Evolutionary conservation across 164 flowering plant genomes (phyloP).

Genomic region (Buxus sempervirens): DNA sequence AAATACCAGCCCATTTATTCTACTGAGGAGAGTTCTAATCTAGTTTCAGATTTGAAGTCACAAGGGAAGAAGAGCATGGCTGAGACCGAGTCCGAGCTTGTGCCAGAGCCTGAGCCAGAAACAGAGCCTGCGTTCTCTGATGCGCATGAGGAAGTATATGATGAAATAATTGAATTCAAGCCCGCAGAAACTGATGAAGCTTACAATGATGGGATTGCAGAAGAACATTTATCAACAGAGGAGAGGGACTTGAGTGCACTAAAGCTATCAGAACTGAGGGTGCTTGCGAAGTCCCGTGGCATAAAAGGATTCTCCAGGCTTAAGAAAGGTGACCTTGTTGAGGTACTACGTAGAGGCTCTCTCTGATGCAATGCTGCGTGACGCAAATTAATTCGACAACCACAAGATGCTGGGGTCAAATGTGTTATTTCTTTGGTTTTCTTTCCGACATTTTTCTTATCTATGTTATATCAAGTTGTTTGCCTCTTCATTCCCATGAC

Average conservation of each 20-base stretch:
- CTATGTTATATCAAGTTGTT: neutral
- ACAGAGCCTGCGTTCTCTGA: conserved; percentile 26
- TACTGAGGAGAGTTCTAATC: conserved; percentile 22
- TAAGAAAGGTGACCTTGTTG: conserved; percentile 74
- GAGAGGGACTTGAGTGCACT: conserved; percentile 43
- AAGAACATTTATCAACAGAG: conserved; percentile 19
- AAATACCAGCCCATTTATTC: conserved; percentile 49
- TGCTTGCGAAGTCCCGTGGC: conserved; percentile 82
- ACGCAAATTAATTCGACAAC: neutral
- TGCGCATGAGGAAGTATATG: conserved; percentile 22
- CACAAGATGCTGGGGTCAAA: neutral
- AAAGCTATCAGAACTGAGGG: conserved; percentile 69
- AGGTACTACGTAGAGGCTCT: conserved; percentile 40
- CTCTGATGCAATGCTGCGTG: conserved; percentile 17
- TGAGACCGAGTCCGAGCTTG: conserved; percentile 25
- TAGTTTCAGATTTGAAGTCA: conserved; percentile 18
- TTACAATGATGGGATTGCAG: conserved; percentile 26
- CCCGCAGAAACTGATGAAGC: conserved; percentile 35
- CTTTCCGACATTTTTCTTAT: neutral
- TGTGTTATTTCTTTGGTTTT: neutral
- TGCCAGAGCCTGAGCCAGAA: conserved; percentile 17
- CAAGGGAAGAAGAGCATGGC: conserved; percentile 24
- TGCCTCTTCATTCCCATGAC: too few species aligned
- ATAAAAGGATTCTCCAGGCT: conserved; percentile 80
- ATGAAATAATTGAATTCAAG: conserved; percentile 33